Evolutionary conservation across 1,139 yeast species (phyloP).

Genomic region (Arxiozyma bovina): DNA sequence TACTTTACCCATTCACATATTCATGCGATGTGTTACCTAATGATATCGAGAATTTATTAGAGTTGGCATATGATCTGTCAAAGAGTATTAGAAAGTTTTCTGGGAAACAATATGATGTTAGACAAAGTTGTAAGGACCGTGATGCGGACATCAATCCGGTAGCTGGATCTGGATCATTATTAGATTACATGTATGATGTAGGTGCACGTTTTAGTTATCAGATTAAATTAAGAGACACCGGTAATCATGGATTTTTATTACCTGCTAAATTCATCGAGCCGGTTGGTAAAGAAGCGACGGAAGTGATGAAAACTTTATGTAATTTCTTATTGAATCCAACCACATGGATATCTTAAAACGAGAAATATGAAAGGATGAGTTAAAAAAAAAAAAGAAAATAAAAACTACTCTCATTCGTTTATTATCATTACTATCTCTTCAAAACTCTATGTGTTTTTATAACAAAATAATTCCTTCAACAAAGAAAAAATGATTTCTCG

Average conservation of each 20-base stretch:
- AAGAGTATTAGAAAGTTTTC: constrained; percentile 57
- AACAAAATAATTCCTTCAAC: too few relatives aligned
- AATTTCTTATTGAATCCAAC: constrained; percentile 47
- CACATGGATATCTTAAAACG: constrained; percentile 8
- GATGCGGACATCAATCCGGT: constrained; percentile 61
- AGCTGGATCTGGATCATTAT: constrained; percentile 70
- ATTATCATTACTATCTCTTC: too few relatives aligned
- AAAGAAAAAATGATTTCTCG: too few relatives aligned
- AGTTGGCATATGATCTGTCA: constrained; percentile 70
- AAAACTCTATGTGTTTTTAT: too few relatives aligned
- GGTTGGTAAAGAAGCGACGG: constrained; percentile 66
- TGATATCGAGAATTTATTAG: constrained; percentile 72
- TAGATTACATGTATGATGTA: constrained; percentile 78
- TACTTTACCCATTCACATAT: constrained; percentile 74
- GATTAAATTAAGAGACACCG: constrained; percentile 71
- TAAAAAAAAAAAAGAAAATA: too few relatives aligned
- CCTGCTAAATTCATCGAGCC: constrained; percentile 66
- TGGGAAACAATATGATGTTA: constrained; percentile 58
- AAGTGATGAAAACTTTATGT: constrained; percentile 63
- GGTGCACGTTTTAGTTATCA: constrained; percentile 82
- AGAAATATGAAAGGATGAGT: neutral
- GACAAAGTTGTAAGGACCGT: constrained; percentile 73
- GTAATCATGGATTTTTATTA: constrained; percentile 72
- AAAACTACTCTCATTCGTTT: too few relatives aligned
- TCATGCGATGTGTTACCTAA: constrained; percentile 66